Percentiles rank a stretch among this genome's conserved stretches.
phyloP scores from a whole-genome alignment of 306 rosid species.

The Neltuma alba region DNA sequence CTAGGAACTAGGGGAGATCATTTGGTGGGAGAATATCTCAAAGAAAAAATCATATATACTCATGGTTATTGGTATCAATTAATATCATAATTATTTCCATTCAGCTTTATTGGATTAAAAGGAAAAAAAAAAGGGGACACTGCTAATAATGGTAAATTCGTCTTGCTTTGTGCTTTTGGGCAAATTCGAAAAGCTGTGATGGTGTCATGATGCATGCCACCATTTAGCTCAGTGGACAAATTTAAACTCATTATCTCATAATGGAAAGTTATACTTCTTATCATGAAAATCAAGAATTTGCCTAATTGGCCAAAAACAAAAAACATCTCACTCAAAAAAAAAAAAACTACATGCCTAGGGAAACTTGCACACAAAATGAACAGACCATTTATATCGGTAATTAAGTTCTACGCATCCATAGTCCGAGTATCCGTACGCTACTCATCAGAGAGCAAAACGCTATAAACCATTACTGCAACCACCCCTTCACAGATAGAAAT shows the following conservation, averaged over 20 bases:
- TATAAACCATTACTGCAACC: not conserved
- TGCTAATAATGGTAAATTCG: constrained; percentile 25
- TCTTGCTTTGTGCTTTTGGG: constrained; percentile 8
- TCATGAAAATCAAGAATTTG: not conserved
- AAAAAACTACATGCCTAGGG: too few relatives aligned
- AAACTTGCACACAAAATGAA: not conserved
- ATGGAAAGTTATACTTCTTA: not conserved
- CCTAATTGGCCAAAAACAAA: not conserved
- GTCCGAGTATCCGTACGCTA: not conserved
- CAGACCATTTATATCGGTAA: not conserved
- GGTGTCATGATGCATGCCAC: constrained; percentile 21
- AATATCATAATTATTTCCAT: not conserved
- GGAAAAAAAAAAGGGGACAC: constrained; percentile 13
- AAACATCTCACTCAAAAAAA: too few relatives aligned
- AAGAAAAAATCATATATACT: constrained; percentile 28
- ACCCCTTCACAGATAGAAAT: not conserved
- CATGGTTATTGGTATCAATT: constrained; percentile 25
- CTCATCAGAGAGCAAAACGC: constrained; percentile 23
- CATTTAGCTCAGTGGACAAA: constrained; percentile 14
- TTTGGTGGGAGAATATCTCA: constrained; percentile 31
- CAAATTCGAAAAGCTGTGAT: constrained; percentile 33
- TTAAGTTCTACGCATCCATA: not conserved
- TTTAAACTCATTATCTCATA: constrained; percentile 17
- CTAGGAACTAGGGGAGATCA: constrained; percentile 23
- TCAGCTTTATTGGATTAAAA: not conserved